Evolutionary conservation across 164 flowering plant genomes (phyloP), one percentile per base, ranked within the genome.

Genomic region (Piper betle): DNA sequence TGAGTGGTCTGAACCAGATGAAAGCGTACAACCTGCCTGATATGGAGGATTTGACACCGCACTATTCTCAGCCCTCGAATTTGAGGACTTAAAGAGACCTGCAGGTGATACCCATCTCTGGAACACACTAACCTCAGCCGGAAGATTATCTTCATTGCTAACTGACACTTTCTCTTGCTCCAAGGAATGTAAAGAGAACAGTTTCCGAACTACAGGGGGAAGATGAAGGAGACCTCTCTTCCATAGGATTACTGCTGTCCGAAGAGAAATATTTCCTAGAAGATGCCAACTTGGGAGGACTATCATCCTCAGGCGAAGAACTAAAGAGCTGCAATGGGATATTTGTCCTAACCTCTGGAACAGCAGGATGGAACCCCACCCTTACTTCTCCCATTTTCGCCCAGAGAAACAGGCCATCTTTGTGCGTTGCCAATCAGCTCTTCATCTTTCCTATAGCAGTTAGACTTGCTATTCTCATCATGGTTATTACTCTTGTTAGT

Each of bases 1-100:
- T 15, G 97, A 91, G 67, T 82, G 85, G 74, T 88, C 94, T 13
- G 96, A 88, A 11, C 88, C 88, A 53, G 94, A 82, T 54, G 96
- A 85, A 18, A 87, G 84, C 43, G 84, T 80, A 46, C 83, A 82
- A 3, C 90, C 94, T 40, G 80, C 81, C 58, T 76, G 84, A 63
- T 80, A 71, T 4, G 86, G 84, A 48, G 68, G 69, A 72, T 68
- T 79, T 69, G 79, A 90, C 64, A 68, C 58, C 5, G 78, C 40
- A 71, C 62, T 53, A 67, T 72, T 63, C 18, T 75, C 83, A 64
- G 73, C 62, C 59, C 71, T 75, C 64, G 66, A 71, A 62, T 66
- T 77, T 63, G 82, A 57, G 37, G 68, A 71, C 58, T 78, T 76
- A 69, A 85, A 84, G 55, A 88, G 89, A 57, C 79, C 82, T 63